Conservation (phyloP, 2,329 filamentous ascomycete genomes). For the Mycosphaerelloides madeirae region DNA sequence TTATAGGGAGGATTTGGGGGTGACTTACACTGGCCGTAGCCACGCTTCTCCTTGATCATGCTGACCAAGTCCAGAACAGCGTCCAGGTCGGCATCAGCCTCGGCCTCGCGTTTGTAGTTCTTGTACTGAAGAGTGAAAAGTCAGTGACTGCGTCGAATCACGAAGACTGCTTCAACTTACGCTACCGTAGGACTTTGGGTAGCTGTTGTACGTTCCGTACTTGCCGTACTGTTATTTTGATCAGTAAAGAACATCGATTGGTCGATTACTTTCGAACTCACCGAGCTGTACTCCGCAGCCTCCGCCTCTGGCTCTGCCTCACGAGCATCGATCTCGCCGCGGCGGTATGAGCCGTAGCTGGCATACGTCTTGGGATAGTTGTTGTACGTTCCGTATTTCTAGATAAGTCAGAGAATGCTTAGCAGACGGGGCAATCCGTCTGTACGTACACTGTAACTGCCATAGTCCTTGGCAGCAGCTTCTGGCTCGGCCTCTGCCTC, state of each 20-base stretch:
- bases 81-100: constrained; percentile 10
- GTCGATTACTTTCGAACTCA: no score
- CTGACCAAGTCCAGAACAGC: constrained; percentile 6
- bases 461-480: constrained; percentile 2
- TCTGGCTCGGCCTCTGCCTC: constrained; percentile 2
- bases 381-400: background rate
- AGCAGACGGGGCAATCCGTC: no score
- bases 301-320: no score
- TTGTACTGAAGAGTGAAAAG: no score
- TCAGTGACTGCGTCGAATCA: no score
- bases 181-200: background rate
- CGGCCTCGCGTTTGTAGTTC: constrained; percentile 5
- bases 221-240: no score
- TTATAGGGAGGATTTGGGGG: background rate
- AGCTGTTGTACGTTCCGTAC: background rate
- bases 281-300: no score
- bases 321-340: constrained; percentile 1
- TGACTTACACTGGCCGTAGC: background rate
- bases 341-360: constrained; percentile 8
- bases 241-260: no score
- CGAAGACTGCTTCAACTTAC: no score
- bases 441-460: constrained; percentile 1
- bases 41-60: constrained; percentile 9
- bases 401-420: no score
- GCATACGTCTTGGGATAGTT: constrained; percentile 9